Conservation (phyloP, 495 filamentous ascomycete genomes). For the Tuber melanosporum region DNA sequence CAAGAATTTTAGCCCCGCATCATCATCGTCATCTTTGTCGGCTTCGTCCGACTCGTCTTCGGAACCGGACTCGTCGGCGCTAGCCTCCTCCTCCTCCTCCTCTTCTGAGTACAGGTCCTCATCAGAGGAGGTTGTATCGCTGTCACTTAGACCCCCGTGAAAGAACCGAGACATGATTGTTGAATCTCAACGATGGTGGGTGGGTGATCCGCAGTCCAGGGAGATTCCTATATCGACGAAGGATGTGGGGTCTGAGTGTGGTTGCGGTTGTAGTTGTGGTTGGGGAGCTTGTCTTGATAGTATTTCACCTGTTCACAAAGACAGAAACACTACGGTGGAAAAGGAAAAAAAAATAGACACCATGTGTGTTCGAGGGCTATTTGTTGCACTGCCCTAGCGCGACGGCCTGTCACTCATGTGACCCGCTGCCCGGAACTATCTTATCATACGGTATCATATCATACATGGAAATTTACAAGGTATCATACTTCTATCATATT, state of each 20-base stretch:
- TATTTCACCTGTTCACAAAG: not conserved
- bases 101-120: conserved; percentile 82
- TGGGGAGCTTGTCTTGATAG: not conserved
- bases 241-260: not conserved
- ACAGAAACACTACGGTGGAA: not conserved
- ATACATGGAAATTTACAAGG: no score
- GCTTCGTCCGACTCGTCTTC: conserved; percentile 50
- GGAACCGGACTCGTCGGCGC: conserved; percentile 41
- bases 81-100: conserved; percentile 53
- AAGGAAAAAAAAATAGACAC: not conserved
- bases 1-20: conserved; percentile 74
- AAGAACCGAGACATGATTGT: conserved; percentile 90
- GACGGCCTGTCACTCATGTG: not conserved
- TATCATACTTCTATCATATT: no score
- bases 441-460: no score
- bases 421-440: not conserved
- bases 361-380: not conserved
- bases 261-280: not conserved
- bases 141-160: conserved; percentile 85
- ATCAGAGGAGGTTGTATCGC: conserved; percentile 71
- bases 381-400: not conserved
- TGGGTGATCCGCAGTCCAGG: not conserved
- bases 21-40: conserved; percentile 57
- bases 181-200: not conserved
- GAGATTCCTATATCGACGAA: conserved; percentile 1